Evolutionary conservation across 805 yeast genomes (phyloP), one percentile per base, ranked within the genome.

Genomic region (Metschnikowia lochheadii): DNA sequence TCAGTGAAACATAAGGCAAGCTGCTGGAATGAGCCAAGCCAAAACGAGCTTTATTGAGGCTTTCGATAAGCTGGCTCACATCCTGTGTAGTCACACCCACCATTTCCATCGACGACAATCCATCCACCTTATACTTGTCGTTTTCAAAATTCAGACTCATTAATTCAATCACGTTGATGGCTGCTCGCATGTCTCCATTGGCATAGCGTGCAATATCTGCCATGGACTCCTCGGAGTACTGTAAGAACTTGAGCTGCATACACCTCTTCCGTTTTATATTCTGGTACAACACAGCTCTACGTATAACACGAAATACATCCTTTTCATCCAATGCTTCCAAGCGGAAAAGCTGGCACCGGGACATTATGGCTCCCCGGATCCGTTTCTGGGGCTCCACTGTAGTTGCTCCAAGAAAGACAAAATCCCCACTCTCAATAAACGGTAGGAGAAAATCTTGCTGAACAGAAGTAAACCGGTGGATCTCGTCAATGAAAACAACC

Each of bases 391-490:
- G 97, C 15, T 56, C 56, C 13, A 55, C 57, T 0, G 98, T 91
- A 0, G 99, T 94, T n/a, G 98, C 97, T 5, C 99, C 99, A 46
- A 92, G 82, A 40, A 94, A 75, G 1, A 83, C 81, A 40, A 91
- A 81, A 48, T 82, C 82, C 2, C 98, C 98, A 29, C 80, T 72
- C 64, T 94, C 99, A 1, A 92, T 85, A 54, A 81, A 83, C 0
- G 96, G 94, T 37, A 94, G 70, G 43, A 95, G 79, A 43, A 84
- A 78, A 65, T 94, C 98, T 65, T 94, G 99, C 62, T 94, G 99
- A 0, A 83, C 74, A 53, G 86, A 85, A 56, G 83, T 83, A 64
- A 89, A 90, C 32, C 99, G 70, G 63, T 94, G 99, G 36, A 94
- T 86, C 63, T 94, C 99, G 68, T 94, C 99, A 47, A 91, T 81